Evolutionary conservation across 139 green algal genomes (phyloP).

Genomic region (Asterochloris erici): DNA sequence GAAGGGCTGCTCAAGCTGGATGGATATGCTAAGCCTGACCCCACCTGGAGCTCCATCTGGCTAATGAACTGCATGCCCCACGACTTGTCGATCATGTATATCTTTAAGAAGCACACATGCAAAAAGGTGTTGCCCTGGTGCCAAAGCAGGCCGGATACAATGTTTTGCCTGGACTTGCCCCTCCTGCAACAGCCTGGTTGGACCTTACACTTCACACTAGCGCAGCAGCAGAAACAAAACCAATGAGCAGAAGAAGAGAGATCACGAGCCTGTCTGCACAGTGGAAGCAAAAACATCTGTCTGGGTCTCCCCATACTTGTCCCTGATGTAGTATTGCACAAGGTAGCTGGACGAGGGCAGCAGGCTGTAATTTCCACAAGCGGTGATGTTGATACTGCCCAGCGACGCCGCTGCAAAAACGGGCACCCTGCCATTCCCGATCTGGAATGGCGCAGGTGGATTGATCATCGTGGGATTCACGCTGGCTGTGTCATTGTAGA

Average conservation of each 20-base stretch:
- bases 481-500: conserved; percentile 4
- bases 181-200: no score
- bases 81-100: no score
- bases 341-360: neutral
- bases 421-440: conserved; percentile 28
- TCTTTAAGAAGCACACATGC: no score
- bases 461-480: neutral
- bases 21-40: no score
- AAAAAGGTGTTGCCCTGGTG: no score
- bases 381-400: conserved; percentile 2
- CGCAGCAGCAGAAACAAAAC: no score
- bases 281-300: neutral
- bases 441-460: neutral
- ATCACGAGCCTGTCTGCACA: neutral
- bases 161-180: no score
- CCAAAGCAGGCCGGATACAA: no score
- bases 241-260: neutral
- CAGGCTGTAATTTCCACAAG: neutral
- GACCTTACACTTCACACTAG: no score
- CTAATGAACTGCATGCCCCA: no score
- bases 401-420: neutral
- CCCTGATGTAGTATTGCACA: conserved; percentile 9
- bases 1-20: no score
- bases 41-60: no score
- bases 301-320: conserved; percentile 15